Evolutionary conservation across 2,329 filamentous ascomycete species (phyloP), one percentile per base, ranked within the genome.

Genomic region (Aspergillus ustus): DNA sequence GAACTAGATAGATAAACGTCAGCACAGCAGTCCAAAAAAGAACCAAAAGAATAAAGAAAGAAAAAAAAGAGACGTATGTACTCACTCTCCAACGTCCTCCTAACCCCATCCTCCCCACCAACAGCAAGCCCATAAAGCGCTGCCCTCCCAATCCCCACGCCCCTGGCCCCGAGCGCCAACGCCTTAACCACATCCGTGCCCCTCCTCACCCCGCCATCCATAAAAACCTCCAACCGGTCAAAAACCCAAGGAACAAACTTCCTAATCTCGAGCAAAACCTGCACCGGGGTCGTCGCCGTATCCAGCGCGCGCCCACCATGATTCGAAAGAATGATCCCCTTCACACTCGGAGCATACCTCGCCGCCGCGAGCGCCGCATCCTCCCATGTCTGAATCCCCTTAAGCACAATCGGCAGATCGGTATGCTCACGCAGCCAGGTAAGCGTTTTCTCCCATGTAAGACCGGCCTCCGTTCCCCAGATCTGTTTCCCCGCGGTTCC

Each of bases 331-430:
- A 97, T 91, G 61, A 97, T 89, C 7, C 90, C 94, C 70, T 87
- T 86, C 37, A 97, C 86, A 67, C 91, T 88, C 3, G 88, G 87
- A 31, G 91, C 86, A 72, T 88, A 82, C 62, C 87, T 82, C 7
- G 89, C 87, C 2, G 94, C 94, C 59, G n/a, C n/a, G n/a, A 96
- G 81, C 73, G 91, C 92, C 0, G 93, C 94, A 73, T 98, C 95
- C 78, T 98, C 94, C 70, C 97, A 92, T 15, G 93, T 95, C 78
- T 98, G 94, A 20, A 98, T 74, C 22, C 94, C 94, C 82, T 98
- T 98, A 56, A 98, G 82, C 45, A 98, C 88, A 65, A 98, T 92
- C 2, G 94, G 94, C 69, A 97, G 83, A 58, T 88, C 81, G 0
- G 94, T 97, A 69, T 96, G 91, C 75, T 87, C 81, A 13, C 86